phyloP scores from a whole-genome alignment of 2,329 filamentous ascomycete genomes.

The Pseudogymnoascus sp. region DNA sequence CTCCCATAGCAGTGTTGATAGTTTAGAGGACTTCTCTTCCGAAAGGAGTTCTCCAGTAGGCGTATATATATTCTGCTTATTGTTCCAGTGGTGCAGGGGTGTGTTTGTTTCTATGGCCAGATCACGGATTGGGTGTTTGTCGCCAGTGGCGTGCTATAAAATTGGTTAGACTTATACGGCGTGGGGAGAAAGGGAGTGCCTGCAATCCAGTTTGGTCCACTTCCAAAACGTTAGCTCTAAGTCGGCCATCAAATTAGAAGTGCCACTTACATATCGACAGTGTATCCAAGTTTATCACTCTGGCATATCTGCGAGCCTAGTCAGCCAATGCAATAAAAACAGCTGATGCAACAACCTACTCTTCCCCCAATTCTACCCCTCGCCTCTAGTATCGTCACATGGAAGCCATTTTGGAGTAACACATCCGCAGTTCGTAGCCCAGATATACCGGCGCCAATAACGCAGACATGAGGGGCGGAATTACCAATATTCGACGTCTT shows the following conservation, averaged over 20 bases:
- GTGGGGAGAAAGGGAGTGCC: slow-evolving; percentile 31
- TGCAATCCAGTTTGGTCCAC: slow-evolving; percentile 52
- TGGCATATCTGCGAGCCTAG: neutral
- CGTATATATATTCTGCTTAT: slow-evolving; percentile 39
- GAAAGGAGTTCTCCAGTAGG: slow-evolving; percentile 34
- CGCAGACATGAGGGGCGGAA: slow-evolving; percentile 30
- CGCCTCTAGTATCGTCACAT: slow-evolving; percentile 52
- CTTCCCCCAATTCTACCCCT: slow-evolving; percentile 48
- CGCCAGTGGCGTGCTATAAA: slow-evolving; percentile 24
- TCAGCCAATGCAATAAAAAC: neutral
- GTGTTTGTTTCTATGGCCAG: slow-evolving; percentile 43
- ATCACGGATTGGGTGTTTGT: slow-evolving; percentile 42
- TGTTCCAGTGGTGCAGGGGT: slow-evolving; percentile 40
- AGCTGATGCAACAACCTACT: slow-evolving; percentile 28
- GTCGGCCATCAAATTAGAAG: neutral
- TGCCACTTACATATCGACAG: slow-evolving; percentile 25
- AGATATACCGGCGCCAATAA: slow-evolving; percentile 50
- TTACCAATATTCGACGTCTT: neutral
- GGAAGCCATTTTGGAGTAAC: slow-evolving; percentile 42
- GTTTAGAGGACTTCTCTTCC: slow-evolving; percentile 21
- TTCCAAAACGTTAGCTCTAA: slow-evolving; percentile 22
- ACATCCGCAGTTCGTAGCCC: slow-evolving; percentile 50
- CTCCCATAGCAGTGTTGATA: slow-evolving; percentile 40
- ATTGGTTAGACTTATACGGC: neutral
- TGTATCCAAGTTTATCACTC: slow-evolving; percentile 19